Conservation (phyloP, 2,329 filamentous ascomycete species). For the Pseudogymnoascus sp. region DNA sequence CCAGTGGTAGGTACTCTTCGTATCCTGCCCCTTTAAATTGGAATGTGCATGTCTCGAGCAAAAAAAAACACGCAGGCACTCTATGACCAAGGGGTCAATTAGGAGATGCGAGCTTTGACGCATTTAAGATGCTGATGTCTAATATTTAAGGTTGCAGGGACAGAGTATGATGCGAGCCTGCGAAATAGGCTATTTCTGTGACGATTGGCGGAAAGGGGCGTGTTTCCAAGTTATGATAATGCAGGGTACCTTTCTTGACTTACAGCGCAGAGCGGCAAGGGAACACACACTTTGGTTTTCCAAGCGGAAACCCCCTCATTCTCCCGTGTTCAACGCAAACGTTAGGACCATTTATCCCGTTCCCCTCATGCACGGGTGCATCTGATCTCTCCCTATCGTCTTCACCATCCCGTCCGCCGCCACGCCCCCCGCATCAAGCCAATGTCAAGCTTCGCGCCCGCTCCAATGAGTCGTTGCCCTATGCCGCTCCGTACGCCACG, state of each 20-base stretch:
- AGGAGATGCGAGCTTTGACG: background rate
- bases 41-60: background rate
- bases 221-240: background rate
- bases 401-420: background rate
- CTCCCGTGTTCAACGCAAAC: background rate
- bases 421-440: background rate
- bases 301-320: background rate
- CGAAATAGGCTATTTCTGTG: background rate
- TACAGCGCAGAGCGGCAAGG: background rate
- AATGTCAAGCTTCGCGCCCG: background rate
- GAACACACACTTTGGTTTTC: background rate
- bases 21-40: background rate
- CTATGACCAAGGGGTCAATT: background rate
- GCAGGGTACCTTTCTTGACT: constrained; percentile 1
- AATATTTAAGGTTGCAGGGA: constrained; percentile 1
- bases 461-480: background rate
- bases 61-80: background rate
- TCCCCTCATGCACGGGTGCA: background rate
- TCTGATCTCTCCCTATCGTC: background rate
- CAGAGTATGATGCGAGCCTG: background rate
- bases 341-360: background rate
- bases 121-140: background rate
- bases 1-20: background rate
- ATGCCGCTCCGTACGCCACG: background rate
- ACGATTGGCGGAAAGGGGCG: background rate